Conservation (phyloP, 1,284 basidiomycete genomes). For the Ceratobasidium sp. region DNA sequence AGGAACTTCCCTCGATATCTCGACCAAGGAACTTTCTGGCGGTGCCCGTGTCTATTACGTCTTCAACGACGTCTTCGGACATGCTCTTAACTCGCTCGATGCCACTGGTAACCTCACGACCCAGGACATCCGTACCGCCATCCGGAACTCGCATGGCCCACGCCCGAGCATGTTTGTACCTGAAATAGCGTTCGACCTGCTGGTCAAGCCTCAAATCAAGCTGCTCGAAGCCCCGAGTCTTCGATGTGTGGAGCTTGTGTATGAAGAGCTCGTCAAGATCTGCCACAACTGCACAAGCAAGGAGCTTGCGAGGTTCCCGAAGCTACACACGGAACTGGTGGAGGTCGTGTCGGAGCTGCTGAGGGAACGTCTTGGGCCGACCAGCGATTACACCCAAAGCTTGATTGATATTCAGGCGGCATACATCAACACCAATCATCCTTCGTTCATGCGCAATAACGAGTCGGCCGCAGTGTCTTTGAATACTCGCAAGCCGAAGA, state of each 20-base stretch:
- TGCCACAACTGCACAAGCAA: conserved; percentile 97
- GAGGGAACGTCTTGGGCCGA: conserved; percentile 93
- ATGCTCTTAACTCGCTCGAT: conserved; percentile 89
- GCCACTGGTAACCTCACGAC: conserved; percentile 90
- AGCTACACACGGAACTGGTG: conserved; percentile 90
- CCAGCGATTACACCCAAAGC: conserved; percentile 94
- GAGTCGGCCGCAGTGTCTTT: conserved; percentile 54
- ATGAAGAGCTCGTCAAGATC: conserved; percentile 99
- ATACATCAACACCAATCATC: conserved; percentile 99
- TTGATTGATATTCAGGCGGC: conserved; percentile 97
- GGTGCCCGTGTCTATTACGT: conserved; percentile 99
- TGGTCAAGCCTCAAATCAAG: conserved; percentile 99
- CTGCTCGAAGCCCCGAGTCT: conserved; percentile 92
- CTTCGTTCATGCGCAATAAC: conserved; percentile 82
- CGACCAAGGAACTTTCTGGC: conserved; percentile 97
- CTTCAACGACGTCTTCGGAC: conserved; percentile 98
- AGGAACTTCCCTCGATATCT: conserved; percentile 96
- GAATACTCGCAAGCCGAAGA: conserved; percentile 26
- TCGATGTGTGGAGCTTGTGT: conserved; percentile 97
- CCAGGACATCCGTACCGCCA: conserved; percentile 97
- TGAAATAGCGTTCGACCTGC: conserved; percentile 94
- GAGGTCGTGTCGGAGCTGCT: conserved; percentile 98
- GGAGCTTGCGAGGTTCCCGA: conserved; percentile 98
- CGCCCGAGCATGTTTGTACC: conserved; percentile 96
- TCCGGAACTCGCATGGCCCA: conserved; percentile 97